These are phyloP conservation scores for Coemansia sp. DNA, from an alignment of 192 early-diverging fungal genomes.

Conservation along the genomic window DNA sequence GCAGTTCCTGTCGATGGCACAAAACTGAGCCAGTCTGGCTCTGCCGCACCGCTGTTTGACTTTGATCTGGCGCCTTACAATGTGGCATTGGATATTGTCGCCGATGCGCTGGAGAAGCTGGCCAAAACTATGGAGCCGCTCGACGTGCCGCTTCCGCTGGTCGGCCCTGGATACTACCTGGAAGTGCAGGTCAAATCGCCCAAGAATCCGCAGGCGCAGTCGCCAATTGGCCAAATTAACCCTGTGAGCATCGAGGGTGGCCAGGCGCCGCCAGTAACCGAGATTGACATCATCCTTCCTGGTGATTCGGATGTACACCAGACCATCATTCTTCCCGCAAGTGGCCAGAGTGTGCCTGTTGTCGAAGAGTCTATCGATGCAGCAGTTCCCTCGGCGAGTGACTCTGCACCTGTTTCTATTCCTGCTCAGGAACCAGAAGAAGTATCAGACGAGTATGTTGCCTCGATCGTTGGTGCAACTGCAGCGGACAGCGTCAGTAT, in stretches of 20 bases:
- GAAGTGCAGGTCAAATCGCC: slow-evolving; percentile 51
- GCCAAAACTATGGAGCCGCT: slow-evolving; percentile 52
- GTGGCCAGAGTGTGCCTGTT: background rate
- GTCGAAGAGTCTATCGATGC: slow-evolving; percentile 6
- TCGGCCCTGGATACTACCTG: slow-evolving; percentile 51
- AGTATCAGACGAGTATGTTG: background rate
- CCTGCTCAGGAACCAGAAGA: slow-evolving; percentile 13
- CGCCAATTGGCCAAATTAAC: slow-evolving; percentile 31
- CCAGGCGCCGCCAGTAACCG: slow-evolving; percentile 36
- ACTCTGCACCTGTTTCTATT: slow-evolving; percentile 4
- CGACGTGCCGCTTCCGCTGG: slow-evolving; percentile 43
- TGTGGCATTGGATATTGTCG: slow-evolving; percentile 49
- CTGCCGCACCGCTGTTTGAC: slow-evolving; percentile 43
- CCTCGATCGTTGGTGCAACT: background rate
- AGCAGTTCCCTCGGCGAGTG: background rate
- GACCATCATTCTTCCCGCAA: slow-evolving; percentile 34
- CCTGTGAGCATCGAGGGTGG: slow-evolving; percentile 50
- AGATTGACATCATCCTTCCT: slow-evolving; percentile 54
- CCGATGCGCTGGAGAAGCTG: slow-evolving; percentile 47
- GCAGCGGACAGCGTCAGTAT: background rate
- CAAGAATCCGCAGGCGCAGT: slow-evolving; percentile 23
- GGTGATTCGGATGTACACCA: slow-evolving; percentile 43
- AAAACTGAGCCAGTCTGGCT: background rate
- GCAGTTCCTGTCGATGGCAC: background rate
- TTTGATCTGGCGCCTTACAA: slow-evolving; percentile 54